A percentile compares a stretch with the other conserved stretches of the same genome.
phyloP scores from a whole-genome alignment of 2,329 filamentous ascomycete species.

The Cercospora zeae-maydis region DNA sequence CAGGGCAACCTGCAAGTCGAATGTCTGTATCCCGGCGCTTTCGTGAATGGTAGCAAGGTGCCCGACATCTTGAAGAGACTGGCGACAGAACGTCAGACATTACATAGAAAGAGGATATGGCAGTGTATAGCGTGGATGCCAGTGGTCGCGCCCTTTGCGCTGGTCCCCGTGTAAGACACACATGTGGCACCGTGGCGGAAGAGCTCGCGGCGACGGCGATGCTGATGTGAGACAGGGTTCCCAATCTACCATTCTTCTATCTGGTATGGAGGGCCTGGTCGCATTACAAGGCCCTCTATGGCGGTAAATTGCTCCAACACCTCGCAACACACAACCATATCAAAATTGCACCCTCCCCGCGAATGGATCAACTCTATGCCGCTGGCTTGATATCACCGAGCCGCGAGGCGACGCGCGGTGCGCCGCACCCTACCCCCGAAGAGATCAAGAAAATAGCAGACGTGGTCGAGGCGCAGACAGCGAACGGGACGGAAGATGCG shows the following conservation, averaged over 20 bases:
- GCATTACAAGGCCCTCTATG: constrained; percentile 80
- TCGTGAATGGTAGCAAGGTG: constrained; percentile 62
- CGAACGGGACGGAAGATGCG: constrained; percentile 43
- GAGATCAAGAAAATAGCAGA: constrained; percentile 40
- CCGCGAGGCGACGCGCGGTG: constrained; percentile 40
- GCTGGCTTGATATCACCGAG: constrained; percentile 47
- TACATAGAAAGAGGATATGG: constrained; percentile 73
- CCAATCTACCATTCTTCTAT: constrained; percentile 97
- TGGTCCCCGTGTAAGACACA: constrained; percentile 73
- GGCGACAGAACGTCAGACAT: constrained; percentile 72
- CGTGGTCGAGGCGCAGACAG: constrained; percentile 41
- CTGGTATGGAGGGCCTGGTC: constrained; percentile 87
- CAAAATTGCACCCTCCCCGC: constrained; percentile 59
- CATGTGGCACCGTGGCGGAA: not conserved
- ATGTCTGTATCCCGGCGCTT: constrained; percentile 64
- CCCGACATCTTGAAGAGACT: constrained; percentile 63
- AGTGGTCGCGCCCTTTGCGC: constrained; percentile 72
- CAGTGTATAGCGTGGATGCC: constrained; percentile 83
- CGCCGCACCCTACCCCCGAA: constrained; percentile 36
- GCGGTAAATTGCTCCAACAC: constrained; percentile 80
- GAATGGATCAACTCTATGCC: constrained; percentile 72
- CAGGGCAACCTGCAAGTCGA: constrained; percentile 54
- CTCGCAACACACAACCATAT: constrained; percentile 72
- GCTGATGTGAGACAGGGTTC: constrained; percentile 57
- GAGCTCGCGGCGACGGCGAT: not conserved